Evolutionary conservation across 2,329 filamentous ascomycete species (phyloP), one percentile per base, ranked within the genome.

Genomic region (Arthrobotrys iridis): DNA sequence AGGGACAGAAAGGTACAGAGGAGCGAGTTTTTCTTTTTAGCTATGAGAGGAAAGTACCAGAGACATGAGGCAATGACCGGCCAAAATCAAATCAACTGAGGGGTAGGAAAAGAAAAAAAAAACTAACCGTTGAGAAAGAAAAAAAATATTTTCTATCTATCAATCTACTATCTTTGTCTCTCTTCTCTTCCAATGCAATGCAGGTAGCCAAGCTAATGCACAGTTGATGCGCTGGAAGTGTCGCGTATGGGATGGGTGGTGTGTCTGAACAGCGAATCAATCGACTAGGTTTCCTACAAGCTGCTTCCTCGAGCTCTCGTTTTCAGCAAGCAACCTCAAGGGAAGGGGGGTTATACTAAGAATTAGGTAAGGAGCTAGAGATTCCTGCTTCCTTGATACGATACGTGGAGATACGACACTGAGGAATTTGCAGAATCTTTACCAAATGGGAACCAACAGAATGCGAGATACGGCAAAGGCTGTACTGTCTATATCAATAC

Each of bases 251-350:
- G 20, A 41, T 37, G 30, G 68, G 60, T n/a, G n/a, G n/a, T 65
- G 68, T 73, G 68, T 35, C 45, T 72, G 67, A 28, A 65, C 68
- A 73, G 58, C 68, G 60, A 73, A 73, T 73, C 68, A 64, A 55
- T 24, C 48, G 30, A 73, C 68, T 15, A 65, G 68, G 68, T 65
- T 70, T 65, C 59, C 67, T 64, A 58, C 48, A 64, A 50, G 28
- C 41, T 41, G 30, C 33, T 63, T 43, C 40, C 58, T 72, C 50
- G 58, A 72, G 67, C 67, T 63, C 58, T 64, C 20, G 13, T 48
- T 24, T 64, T 72, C 59, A 64, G 58, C 67, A 63, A 59, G 37
- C 40, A 71, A n/a, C n/a, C n/a, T 46, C 58, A 71, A 58, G 40
- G 30, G 30, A 10, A 18, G 40, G 48, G 26, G 13, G n/a, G 55